A percentile compares a stretch with the other conserved stretches of the same genome.
Evolutionary conservation across 495 filamentous ascomycete species (phyloP).

Genomic region (Annulohypoxylon stygium): DNA sequence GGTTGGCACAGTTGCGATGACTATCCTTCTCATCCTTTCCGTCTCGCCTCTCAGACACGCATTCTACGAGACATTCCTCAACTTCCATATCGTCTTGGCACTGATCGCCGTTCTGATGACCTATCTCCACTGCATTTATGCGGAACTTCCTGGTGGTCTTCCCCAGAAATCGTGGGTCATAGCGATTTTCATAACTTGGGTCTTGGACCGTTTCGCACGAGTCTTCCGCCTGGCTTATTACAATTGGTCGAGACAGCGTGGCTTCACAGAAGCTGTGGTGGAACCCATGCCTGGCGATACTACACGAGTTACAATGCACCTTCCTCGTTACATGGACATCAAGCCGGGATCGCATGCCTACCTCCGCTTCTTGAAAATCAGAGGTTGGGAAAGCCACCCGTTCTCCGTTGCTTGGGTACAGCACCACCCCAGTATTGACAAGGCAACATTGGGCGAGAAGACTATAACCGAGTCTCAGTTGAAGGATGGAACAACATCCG

Average conservation of each 20-base stretch:
- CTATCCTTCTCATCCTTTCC: slow-evolving; percentile 71
- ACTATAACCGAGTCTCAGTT: slow-evolving; percentile 26
- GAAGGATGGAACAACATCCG: slow-evolving; percentile 61
- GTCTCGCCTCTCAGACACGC: slow-evolving; percentile 86
- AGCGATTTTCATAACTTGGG: slow-evolving; percentile 79
- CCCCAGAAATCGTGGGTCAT: slow-evolving; percentile 76
- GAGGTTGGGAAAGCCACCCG: slow-evolving; percentile 88
- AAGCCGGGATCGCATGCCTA: slow-evolving; percentile 90
- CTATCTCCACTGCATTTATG: slow-evolving; percentile 75
- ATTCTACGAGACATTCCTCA: slow-evolving; percentile 95
- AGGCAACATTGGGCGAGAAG: slow-evolving; percentile 42
- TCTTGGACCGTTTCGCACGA: slow-evolving; percentile 77
- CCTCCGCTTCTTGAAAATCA: slow-evolving; percentile 81
- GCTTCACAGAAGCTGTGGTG: slow-evolving; percentile 77
- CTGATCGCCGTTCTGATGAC: slow-evolving; percentile 70
- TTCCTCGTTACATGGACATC: slow-evolving; percentile 82
- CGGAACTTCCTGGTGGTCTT: slow-evolving; percentile 61
- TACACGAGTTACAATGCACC: slow-evolving; percentile 81
- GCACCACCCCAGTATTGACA: slow-evolving; percentile 52
- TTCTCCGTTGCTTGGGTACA: slow-evolving; percentile 92
- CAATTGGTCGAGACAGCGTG: slow-evolving; percentile 69
- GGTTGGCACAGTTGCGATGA: slow-evolving; percentile 67
- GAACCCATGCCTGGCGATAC: slow-evolving; percentile 86
- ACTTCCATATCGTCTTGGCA: slow-evolving; percentile 80
- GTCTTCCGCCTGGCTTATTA: slow-evolving; percentile 76